Evolutionary conservation across 2,329 filamentous ascomycete genomes (phyloP).

Genomic region (Remersonia thermophila): DNA sequence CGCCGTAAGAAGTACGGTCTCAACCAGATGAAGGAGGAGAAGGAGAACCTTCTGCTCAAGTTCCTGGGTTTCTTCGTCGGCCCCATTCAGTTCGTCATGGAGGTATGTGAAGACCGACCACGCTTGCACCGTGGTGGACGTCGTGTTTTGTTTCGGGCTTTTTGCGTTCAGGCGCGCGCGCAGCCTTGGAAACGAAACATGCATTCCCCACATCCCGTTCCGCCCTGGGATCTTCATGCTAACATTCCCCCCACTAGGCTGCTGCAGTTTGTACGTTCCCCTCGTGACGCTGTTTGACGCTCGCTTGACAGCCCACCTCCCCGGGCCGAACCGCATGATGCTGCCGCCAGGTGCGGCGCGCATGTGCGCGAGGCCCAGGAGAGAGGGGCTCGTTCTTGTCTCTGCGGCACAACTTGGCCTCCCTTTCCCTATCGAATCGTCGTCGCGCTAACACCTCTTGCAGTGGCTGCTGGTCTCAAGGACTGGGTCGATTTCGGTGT

Average conservation of each 20-base stretch:
- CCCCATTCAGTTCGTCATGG: conserved; percentile 90
- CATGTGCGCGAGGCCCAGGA: conserved; percentile 4
- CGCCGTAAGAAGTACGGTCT: conserved; percentile 63
- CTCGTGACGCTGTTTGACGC: too few species aligned
- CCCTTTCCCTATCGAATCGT: too few species aligned
- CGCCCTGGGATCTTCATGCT: conserved; percentile 12
- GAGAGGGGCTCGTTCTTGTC: conserved; percentile 3
- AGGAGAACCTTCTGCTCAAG: conserved; percentile 73
- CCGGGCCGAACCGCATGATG: background rate
- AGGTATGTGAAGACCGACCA: conserved; percentile 38
- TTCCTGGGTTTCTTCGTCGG: conserved; percentile 75
- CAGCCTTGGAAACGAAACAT: conserved; percentile 16
- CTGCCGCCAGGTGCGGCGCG: background rate
- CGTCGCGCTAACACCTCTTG: conserved; percentile 12
- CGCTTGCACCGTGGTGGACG: background rate
- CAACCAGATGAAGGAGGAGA: conserved; percentile 82
- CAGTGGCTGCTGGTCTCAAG: conserved; percentile 70
- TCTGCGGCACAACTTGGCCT: too few species aligned
- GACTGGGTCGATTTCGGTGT: conserved; percentile 93
- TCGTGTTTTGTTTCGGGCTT: conserved; percentile 1
- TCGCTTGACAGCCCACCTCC: too few species aligned
- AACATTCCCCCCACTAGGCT: conserved; percentile 20
- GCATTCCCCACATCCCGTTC: conserved; percentile 5
- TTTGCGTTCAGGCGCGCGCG: background rate
- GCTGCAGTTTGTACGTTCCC: conserved; percentile 21